Base-by-base conservation (phyloP, 495 filamentous ascomycete genomes). In the Tetracladium marchalianum region DNA sequence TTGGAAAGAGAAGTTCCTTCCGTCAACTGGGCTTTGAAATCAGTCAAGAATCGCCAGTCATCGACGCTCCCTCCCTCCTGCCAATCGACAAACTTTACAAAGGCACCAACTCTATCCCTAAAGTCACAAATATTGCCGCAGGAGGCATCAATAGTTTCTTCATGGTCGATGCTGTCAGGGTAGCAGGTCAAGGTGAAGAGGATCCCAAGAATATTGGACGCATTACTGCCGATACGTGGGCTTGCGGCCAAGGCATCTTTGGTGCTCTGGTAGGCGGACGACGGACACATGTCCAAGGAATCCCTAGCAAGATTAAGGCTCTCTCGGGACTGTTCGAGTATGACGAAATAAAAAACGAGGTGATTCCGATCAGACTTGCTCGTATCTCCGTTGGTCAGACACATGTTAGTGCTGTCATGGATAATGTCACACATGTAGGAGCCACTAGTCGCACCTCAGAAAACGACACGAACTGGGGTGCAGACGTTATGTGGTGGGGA, bases 401-500 rank as follows among this genome's bases (percentile, higher is more conserved):
- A 0, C 92, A 98, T 63, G 76, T 73, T 3, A 75, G 84, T 17
- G 90, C 88, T 10, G 71, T 88, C 1, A 75, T 97, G 77, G 72
- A 81, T 52, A 95, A 95, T 57, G 70, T 82, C 16, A 81, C 84
- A 2, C 73, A 80, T 43, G 57, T 87, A 33, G 59, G 68, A 12
- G 71, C 78, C 4, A 62, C 63, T 10, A 56, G 68, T 5, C 58
- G 65, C 6, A 70, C 66, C 10, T 70, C 73, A 4, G 68, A 68
- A 4, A 76, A 80, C 40, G 81, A 87, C 48, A 84, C 78, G 4
- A 84, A 87, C 52, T 95, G 76, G n/a, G 90, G 90, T 41, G 78
- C 80, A 8, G 92, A 97, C 62, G 79, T 85, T 1, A 59, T 96
- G 5, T 93, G 82, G 75, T 98, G 90, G 85, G 92, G 92, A 52